phyloP scores from a whole-genome alignment of 2,329 filamentous ascomycete species.

The Zasmidium angulare region DNA sequence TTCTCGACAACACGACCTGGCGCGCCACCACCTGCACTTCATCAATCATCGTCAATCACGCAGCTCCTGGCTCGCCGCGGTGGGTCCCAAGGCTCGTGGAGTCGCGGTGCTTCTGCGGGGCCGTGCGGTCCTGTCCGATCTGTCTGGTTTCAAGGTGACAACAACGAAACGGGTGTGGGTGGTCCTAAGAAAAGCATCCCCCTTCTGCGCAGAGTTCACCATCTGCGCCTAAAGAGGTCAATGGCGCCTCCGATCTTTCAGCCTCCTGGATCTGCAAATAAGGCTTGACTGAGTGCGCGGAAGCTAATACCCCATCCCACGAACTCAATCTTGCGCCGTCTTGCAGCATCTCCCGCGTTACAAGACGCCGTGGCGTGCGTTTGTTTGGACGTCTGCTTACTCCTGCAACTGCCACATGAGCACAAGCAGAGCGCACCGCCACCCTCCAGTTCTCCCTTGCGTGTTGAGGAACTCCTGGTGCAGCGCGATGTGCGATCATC shows the following conservation, averaged over 20 bases:
- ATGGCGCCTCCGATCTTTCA: not conserved
- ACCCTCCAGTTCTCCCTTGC: slow-evolving; percentile 3
- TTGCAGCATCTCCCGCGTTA: not conserved
- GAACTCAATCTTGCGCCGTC: slow-evolving; percentile 2
- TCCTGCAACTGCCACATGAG: not conserved
- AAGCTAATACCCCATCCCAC: not conserved
- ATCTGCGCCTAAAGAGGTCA: not conserved
- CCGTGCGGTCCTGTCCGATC: not conserved
- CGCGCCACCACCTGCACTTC: not conserved
- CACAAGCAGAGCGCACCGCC: not conserved
- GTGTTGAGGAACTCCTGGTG: slow-evolving; percentile 1
- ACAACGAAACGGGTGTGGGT: not conserved
- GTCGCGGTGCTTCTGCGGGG: not conserved
- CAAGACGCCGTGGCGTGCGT: not conserved
- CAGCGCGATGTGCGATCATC: not conserved
- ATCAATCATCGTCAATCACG: not conserved
- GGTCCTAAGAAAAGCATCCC: not conserved
- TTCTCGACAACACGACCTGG: not conserved
- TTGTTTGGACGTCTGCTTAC: slow-evolving; percentile 6
- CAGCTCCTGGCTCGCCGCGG: not conserved
- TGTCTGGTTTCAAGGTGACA: not conserved
- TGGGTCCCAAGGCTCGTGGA: not conserved
- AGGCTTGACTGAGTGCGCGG: not conserved
- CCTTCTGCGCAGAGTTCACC: not conserved
- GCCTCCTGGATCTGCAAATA: not conserved